Evolutionary conservation across 805 yeast genomes (phyloP), one percentile per base, ranked within the genome.

Genomic region (Starmerella apicola): DNA sequence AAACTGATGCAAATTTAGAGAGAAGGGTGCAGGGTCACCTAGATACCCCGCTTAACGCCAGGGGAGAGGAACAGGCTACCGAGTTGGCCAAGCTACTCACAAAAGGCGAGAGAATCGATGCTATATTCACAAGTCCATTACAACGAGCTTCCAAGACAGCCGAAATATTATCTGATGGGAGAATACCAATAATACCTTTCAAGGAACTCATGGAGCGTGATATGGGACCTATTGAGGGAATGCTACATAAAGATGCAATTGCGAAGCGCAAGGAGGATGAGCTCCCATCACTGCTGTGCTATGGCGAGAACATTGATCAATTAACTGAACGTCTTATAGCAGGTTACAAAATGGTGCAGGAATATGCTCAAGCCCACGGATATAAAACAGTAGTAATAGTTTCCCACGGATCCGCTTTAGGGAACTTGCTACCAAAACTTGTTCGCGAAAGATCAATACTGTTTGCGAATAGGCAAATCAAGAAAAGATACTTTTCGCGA

Each of bases 351-450:
- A 8, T 8, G 7, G 7, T 7, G 7, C 10, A 8, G 26, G 12
- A 23, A 8, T 35, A 35, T 13, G 28, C 39, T 6, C 25, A 46
- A 1, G 1, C 38, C 2, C 25, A 16, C 3, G 32, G 30, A 2
- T 36, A 34, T 30, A 10, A 27, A 3, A 41, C 39, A 8, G 24
- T 51, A 1, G 41, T 43, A 4, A 23, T 52, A 3, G 54, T 52
- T 13, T 48, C 53, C 9, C 56, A 52, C 31, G 56, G 56, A 10
- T 45, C 49, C 3, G 53, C 51, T 5, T 35, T 52, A 12, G 17
- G 31, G 20, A 36, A 39, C 18, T 39, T 52, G 32, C 31, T 51
- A 33, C 25, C 28, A 27, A 37, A 27, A 10, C 29, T 47, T 4
- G 37, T 16, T 4, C 8, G 12, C 16, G 20, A 26, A 10, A 9